Evolutionary conservation across 192 early-diverging fungal genomes (phyloP).

Genomic region (Neocallimastix lanati): DNA sequence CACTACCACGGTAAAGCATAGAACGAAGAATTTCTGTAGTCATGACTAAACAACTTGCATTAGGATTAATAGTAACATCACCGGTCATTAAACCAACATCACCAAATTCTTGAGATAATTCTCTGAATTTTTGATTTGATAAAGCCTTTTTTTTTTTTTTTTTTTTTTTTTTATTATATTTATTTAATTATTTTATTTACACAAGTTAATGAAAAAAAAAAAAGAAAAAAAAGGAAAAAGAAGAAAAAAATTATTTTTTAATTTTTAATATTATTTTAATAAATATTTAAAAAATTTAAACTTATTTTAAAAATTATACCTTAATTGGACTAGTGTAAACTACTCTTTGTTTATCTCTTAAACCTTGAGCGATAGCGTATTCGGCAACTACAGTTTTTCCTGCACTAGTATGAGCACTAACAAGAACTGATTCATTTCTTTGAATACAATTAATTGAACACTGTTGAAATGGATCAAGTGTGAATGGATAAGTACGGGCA

Average conservation of each 20-base stretch:
- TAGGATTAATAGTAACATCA: slow-evolving; percentile 89
- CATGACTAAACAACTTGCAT: slow-evolving; percentile 87
- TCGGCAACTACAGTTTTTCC: slow-evolving; percentile 99
- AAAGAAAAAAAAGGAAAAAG: too few species aligned
- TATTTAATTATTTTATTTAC: too few species aligned
- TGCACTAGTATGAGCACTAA: slow-evolving; percentile 88
- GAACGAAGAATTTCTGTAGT: slow-evolving; percentile 94
- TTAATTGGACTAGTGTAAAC: slow-evolving; percentile 97
- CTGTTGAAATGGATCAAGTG: slow-evolving; percentile 88
- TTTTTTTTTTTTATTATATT: too few species aligned
- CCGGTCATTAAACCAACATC: slow-evolving; percentile 98
- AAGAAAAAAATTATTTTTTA: too few species aligned
- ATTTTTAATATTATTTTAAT: too few species aligned
- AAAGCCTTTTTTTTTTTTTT: slow-evolving; percentile 58
- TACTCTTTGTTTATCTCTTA: slow-evolving; percentile 77
- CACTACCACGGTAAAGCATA: slow-evolving; percentile 93
- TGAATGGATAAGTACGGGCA: slow-evolving; percentile 74
- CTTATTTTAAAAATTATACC: too few species aligned
- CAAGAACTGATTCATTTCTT: slow-evolving; percentile 81
- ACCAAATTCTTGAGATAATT: slow-evolving; percentile 84
- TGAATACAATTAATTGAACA: slow-evolving; percentile 76
- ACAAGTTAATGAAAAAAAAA: too few species aligned
- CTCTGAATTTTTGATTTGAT: slow-evolving; percentile 96
- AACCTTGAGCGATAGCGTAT: slow-evolving; percentile 82
- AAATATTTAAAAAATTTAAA: too few species aligned